phyloP scores from a whole-genome alignment of 2,329 filamentous ascomycete genomes.

The Colletotrichum tabaci region DNA sequence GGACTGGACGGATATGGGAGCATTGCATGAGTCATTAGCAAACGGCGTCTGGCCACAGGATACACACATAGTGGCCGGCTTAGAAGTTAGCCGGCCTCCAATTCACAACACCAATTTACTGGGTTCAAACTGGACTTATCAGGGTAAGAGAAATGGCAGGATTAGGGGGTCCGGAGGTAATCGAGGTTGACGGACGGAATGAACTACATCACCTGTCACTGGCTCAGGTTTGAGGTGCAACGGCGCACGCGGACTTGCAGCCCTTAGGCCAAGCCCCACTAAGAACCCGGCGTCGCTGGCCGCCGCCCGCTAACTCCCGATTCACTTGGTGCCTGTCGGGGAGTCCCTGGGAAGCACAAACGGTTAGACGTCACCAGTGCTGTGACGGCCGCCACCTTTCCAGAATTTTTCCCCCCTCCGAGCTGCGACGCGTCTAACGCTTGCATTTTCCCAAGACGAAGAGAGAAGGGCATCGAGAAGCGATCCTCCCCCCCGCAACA shows the following conservation, averaged over 20 bases:
- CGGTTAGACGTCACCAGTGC: slow-evolving; percentile 36
- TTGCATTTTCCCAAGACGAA: background rate
- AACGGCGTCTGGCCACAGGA: slow-evolving; percentile 11
- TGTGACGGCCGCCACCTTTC: slow-evolving; percentile 31
- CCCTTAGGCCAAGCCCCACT: slow-evolving; percentile 11
- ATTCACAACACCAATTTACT: background rate
- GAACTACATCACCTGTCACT: background rate
- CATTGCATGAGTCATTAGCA: slow-evolving; percentile 9
- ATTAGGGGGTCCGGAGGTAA: too few species aligned
- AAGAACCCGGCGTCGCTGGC: background rate
- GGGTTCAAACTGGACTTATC: background rate
- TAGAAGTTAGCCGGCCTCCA: background rate
- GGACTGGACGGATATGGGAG: background rate
- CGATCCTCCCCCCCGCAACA: background rate
- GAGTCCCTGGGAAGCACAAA: slow-evolving; percentile 7
- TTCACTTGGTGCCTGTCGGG: slow-evolving; percentile 14
- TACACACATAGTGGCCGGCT: slow-evolving; percentile 3
- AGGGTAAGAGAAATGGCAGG: too few species aligned
- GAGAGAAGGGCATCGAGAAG: too few species aligned
- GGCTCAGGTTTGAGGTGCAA: background rate
- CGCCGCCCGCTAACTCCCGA: slow-evolving; percentile 11
- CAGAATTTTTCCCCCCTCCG: slow-evolving; percentile 18
- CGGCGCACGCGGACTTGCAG: slow-evolving; percentile 6
- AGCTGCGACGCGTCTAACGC: slow-evolving; percentile 29
- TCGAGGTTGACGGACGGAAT: background rate